phyloP scores from a whole-genome alignment of 1,284 basidiomycete genomes.

The Pascua sp. region DNA sequence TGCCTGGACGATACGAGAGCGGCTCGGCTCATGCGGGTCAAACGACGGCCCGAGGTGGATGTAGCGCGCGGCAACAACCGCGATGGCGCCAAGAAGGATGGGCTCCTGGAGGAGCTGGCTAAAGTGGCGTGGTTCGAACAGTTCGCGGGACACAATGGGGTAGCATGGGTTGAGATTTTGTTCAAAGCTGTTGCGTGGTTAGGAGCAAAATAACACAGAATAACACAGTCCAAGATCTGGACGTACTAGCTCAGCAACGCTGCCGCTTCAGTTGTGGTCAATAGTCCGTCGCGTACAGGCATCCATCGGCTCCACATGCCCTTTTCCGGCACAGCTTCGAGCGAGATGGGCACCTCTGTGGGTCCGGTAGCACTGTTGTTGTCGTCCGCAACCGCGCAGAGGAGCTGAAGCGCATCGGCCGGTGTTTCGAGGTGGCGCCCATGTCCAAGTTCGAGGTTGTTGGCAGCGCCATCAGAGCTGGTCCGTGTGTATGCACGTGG shows the following conservation, averaged over 20 bases:
- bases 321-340: neutral
- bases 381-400: slow-evolving; percentile 19
- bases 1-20: slow-evolving; percentile 12
- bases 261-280: slow-evolving; percentile 19
- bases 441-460: slow-evolving; percentile 8
- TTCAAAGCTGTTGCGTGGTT: slow-evolving; percentile 7
- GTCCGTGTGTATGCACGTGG: too few species aligned
- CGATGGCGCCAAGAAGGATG: slow-evolving; percentile 15
- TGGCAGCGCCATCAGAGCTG: too few species aligned
- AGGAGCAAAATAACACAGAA: neutral
- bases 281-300: slow-evolving; percentile 22
- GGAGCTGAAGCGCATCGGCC: slow-evolving; percentile 21
- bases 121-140: slow-evolving; percentile 16
- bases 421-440: slow-evolving; percentile 23
- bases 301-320: slow-evolving; percentile 21
- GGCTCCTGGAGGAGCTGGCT: slow-evolving; percentile 15
- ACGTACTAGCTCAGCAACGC: slow-evolving; percentile 15
- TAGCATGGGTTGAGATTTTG: slow-evolving; percentile 18
- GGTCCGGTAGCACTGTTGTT: neutral
- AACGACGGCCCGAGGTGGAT: slow-evolving; percentile 17
- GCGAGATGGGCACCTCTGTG: neutral
- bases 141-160: slow-evolving; percentile 16
- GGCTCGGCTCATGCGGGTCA: slow-evolving; percentile 12
- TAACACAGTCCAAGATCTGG: too few species aligned
- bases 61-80: slow-evolving; percentile 17